Evolutionary conservation across 257 asterid genomes (phyloP), one percentile per base, ranked within the genome.

Genomic region (Solanum pinnatisectum): DNA sequence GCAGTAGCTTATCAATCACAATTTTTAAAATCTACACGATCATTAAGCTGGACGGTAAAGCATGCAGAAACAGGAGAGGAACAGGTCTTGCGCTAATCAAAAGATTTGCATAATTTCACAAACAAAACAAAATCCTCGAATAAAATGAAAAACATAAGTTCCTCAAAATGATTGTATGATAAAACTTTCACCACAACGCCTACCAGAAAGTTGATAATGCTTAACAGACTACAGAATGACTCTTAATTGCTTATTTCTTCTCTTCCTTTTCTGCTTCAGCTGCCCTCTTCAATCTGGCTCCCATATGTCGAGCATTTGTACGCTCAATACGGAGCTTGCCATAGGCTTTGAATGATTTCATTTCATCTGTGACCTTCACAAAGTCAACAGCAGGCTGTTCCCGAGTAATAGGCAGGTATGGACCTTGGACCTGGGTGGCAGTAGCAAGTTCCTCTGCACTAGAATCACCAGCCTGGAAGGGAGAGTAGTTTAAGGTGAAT

Each of bases 331-430:
- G 70, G 3, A 82, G 70, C 86, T 82, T 82, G 42, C 70, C 70
- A 49, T 82, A 82, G 44, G 86, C 86, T 14, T 49, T 49, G 86
- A 82, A 82, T 82, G 86, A 44, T 22, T 39, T 60, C 27, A 76
- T 60, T 37, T 84, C 33, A 60, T 60, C 37, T 14, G 73, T 6
- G 3, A 87, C 71, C 82, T 56, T 87, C 35, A 89, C 91, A 30
- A 87, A 71, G 8, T 81, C 87, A 30, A 86, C 86, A 39, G 89
- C 6, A 40, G 71, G 89, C 33, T 71, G 87, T 35, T 89, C 89
- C 84, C 89, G 81, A 5, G 10, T 73, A 22, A 44, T 46, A 5
- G 86, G 70, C 86, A 82, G 13, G 70, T 79, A 82, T 10, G 86
- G 1, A 32, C 86, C 86, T 20, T 82, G 86, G 44, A 82, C 86